Evolutionary conservation across 129 eudicot genomes (phyloP), one percentile per base, ranked within the genome.

Genomic region (Oenanthe sinensis): DNA sequence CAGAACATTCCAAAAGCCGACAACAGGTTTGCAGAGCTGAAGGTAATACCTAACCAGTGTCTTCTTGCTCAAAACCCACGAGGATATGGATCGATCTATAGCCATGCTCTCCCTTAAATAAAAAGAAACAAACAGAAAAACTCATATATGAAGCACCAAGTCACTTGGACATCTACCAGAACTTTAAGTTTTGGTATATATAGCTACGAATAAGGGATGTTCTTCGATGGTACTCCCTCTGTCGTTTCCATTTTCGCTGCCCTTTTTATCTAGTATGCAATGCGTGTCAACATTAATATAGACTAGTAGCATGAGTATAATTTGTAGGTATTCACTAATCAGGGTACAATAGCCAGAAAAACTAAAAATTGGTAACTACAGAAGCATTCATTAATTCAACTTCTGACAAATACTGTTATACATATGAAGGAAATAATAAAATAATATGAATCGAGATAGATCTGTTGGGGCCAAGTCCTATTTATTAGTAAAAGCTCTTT

Each of bases 1-100:
- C 33, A 60, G 68, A 60, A 60, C 68, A 60, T 60, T n/a, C 68
- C 68, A 8, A 60, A 60, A 60, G 36, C 68, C 68, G 68, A 60
- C 68, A 39, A 39, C 68, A 60, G 68, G n/a, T 60, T 60, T 33
- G 33, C 68, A 60, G 68, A 60, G 68, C 68, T 60, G 33, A 60
- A 22, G 68, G 33, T n/a, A 60, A 60, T 60, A 60, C 68, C 68
- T 60, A 60, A 60, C 68, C 68, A 24, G 68, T 60, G 68, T 60
- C 68, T 60, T 60, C 68, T 60, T 60, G 68, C 68, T 60, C 33
- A 60, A 24, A 60, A 1, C 68, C 68, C 68, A 60, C n/a, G 68
- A 60, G 68, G 68, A n/a, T n/a, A 8, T 11, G 15, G 8, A 60
- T 24, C 68, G 8, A 60, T 24, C 68, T 60, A 24, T 9, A n/a